These are phyloP conservation scores for Pseudotulostoma volvatum DNA, from an alignment of 495 filamentous ascomycete genomes.

Conservation along the genomic window DNA sequence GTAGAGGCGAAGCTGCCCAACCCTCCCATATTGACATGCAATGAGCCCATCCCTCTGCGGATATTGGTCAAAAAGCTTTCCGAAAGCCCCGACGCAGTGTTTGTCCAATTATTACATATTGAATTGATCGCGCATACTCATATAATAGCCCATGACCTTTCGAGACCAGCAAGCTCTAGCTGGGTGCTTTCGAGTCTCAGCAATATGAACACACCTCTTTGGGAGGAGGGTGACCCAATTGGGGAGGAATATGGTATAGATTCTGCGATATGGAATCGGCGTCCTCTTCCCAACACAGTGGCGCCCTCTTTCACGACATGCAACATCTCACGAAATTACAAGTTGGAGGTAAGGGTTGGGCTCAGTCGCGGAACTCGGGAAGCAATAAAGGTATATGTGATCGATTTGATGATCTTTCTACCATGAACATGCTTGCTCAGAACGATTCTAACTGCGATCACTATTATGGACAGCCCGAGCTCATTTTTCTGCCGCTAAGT, in stretches of 20 bases:
- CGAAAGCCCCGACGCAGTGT: conserved; percentile 45
- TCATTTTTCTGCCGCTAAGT: conserved; percentile 55
- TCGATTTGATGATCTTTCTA: too few species aligned
- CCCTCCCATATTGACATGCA: conserved; percentile 79
- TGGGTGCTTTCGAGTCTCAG: conserved; percentile 55
- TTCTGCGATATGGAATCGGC: conserved; percentile 46
- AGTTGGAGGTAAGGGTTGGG: conserved; percentile 66
- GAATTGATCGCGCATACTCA: conserved; percentile 63
- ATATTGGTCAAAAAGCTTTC: conserved; percentile 59
- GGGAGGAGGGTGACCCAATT: conserved; percentile 37
- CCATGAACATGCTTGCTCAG: too few species aligned
- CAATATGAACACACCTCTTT: conserved; percentile 52
- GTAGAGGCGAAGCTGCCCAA: conserved; percentile 76
- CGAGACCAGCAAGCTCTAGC: conserved; percentile 43
- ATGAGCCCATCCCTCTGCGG: conserved; percentile 65
- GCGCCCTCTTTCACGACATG: conserved; percentile 78
- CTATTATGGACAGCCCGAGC: conserved; percentile 42
- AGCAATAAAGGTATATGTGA: conserved; percentile 33
- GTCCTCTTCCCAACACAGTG: conserved; percentile 63
- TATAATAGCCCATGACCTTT: conserved; percentile 56
- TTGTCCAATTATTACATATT: conserved; percentile 64
- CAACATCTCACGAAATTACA: conserved; percentile 68
- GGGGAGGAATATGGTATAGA: conserved; percentile 54
- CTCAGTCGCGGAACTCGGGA: conserved; percentile 40
- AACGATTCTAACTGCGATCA: too few species aligned